Conservation (phyloP, 306 rosid species). For the Inga oerstediana region DNA sequence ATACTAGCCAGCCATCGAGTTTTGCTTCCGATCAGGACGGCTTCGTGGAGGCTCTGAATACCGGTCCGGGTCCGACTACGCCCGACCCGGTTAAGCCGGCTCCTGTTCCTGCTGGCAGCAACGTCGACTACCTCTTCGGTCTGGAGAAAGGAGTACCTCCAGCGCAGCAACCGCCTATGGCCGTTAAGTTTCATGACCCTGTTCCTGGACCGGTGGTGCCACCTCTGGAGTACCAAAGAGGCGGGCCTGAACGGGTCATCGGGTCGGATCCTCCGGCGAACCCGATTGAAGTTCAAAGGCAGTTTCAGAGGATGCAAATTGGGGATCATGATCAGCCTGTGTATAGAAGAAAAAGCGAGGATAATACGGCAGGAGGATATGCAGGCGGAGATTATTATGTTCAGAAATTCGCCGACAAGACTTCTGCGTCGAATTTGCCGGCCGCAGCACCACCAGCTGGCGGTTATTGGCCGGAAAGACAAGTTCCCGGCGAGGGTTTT, state of each 20-base stretch:
- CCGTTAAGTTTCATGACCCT: conserved; percentile 46
- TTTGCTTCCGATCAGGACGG: conserved; percentile 55
- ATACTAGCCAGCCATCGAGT: conserved; percentile 26
- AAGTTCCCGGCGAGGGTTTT: conserved; percentile 50
- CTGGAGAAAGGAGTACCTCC: conserved; percentile 56
- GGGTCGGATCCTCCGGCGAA: conserved; percentile 50
- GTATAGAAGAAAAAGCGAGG: conserved; percentile 68
- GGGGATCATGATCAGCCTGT: conserved; percentile 59
- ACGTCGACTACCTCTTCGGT: conserved; percentile 69
- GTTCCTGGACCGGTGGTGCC: conserved; percentile 52
- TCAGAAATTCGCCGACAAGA: conserved; percentile 60
- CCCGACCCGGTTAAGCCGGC: conserved; percentile 51
- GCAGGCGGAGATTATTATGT: conserved; percentile 61
- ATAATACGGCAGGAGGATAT: conserved; percentile 47
- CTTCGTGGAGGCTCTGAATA: conserved; percentile 52
- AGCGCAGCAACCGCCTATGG: conserved; percentile 32
- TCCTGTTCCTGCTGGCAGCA: conserved; percentile 23
- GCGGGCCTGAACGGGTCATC: conserved; percentile 38
- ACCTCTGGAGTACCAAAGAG: conserved; percentile 44
- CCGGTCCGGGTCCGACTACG: conserved; percentile 35
- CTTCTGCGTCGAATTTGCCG: conserved; percentile 42
- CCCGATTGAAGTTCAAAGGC: conserved; percentile 69
- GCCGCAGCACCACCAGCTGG: conserved; percentile 21
- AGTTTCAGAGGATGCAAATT: conserved; percentile 62
- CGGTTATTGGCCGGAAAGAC: conserved; percentile 72